Base-by-base conservation (phyloP, 164 flowering plant species). In the Malania oleifera region DNA sequence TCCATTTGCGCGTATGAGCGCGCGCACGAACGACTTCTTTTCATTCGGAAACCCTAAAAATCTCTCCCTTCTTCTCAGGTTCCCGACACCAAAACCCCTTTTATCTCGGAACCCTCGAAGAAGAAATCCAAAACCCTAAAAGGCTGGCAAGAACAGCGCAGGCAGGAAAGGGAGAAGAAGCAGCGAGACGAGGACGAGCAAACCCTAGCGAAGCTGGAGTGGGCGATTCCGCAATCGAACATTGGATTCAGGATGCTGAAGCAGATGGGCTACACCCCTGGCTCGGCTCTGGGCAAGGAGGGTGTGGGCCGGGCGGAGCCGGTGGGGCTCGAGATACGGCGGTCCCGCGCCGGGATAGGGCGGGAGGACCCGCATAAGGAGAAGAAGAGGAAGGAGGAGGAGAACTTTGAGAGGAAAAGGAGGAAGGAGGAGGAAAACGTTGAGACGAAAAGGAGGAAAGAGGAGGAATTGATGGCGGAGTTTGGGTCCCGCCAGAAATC, bases 251-350 rank as follows among this genome's bases (percentile, higher is more conserved):
- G 84, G 67, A 62, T 95, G 73, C 69, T 95, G 68, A 83, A 80
- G 74, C 90, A 78, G 67, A 95, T 95, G 97, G 99, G 97, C 7
- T 93, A 91, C 65, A 80, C 67, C 19, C 98, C 98, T 0, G 97
- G 97, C 8, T 68, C 83, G 14, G 84, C 83, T 15, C 68, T 89
- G 41, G 97, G 95, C 11, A 83, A 80, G 65, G 82, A 76, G 59
- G 88, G 87, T 6, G 59, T 61, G 2, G 96, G 99, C 8, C 63
- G 62, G 52, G 78, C 77, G 12, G 91, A 85, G 59, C 99, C 97
- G 0, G 80, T 93, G 18, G 89, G 84, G 50, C 18, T 90, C 11
- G 77, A 90, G 63, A 93, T 93, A 31, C 68, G 93, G 62, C 66
- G 97, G 65, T 72, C 91, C 5, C 70, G 99, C n/a, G 89, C 81